Base-by-base conservation (phyloP, 495 filamentous ascomycete genomes). In the Xylaria nigripes region DNA sequence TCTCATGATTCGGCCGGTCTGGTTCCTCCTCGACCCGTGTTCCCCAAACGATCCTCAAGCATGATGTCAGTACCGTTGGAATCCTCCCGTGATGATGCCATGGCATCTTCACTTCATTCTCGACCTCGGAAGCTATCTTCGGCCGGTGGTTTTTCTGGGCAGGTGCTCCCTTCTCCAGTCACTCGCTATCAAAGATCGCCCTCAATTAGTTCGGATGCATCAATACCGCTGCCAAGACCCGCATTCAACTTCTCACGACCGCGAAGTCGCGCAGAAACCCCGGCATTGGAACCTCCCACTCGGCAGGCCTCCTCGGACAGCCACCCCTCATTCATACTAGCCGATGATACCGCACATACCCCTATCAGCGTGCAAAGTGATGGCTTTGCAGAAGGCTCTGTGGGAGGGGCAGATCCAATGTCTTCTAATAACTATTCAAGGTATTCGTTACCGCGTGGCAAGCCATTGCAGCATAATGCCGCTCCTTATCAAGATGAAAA, bases 241-340 rank as follows among this genome's bases (percentile, higher is more conserved):
- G 77, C 86, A 1, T 92, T 91, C 65, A 98, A 97, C 67, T 97
- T 97, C 68, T 96, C 93, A 2, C 76, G 93, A 6, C 93, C 93
- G 2, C 59, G 93, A 25, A 96, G 93, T 68, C 79, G 89, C 56
- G 83, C 86, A 8, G 85, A 84, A 50, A 83, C 80, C 44, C 78
- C 87, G 13, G 82, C 71, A 9, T 55, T 80, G 23, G 85, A 89
- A 24, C 51, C 70, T 2, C 79, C 83, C 36, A 74, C 69, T 21
- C 74, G 81, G 16, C 77, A 84, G 51, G 67, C 75, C 5, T 81
- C 83, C 6, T 80, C 75, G 3, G 82, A 86, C 48, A 85, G 80
- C 62, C 78, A 82, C 34, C 76, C 78, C 2, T 84, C 84, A 23
- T 79, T 81, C 58, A 66, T 81, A 12, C 67, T 81, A 36, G 67